Evolutionary conservation across 345 rosid genomes (phyloP), one percentile per base, ranked within the genome.

Genomic region (Mercurialis annua): DNA sequence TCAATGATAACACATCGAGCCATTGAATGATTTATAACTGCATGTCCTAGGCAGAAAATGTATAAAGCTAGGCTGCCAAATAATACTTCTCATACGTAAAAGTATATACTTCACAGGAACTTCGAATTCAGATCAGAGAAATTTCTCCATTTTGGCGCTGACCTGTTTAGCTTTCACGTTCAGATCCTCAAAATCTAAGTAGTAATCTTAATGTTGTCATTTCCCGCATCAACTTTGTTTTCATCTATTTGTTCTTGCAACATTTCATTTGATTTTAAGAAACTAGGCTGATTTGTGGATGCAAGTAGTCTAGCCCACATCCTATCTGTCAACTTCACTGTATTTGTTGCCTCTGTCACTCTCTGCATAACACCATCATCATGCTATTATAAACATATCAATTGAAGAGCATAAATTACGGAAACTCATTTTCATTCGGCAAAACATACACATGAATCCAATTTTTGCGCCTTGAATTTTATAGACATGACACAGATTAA

Each of bases 271-370:
- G 79, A 50, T 67, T 80, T 80, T 79, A 87, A 70, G 81, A 90
- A 93, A 79, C 85, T 90, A 18, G 98, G 98, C 70, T 92, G 97
- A 68, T 90, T 88, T 26, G 97, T 92, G 20, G 98, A 90, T 43
- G 98, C 90, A 64, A 93, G 94, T 68, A 93, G 88, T 68, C 98
- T 88, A 60, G 98, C 98, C 97, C 97, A 90, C 94, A 84, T 90
- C 81, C 98, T 90, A 62, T 89, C 96, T 0, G 97, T 93, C 74
- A 90, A 66, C 78, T 82, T 90, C 80, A 93, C 90, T 0, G 83
- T 90, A 73, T 92, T 87, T 62, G 77, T 81, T 61, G 81, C 70
- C 76, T 86, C 96, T 16, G 96, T 87, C 75, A 89, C 94, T 18
- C 83, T 82, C 98, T 93, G 87, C 78, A 78, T 57, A 17, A 75